A percentile compares a stretch with the other conserved stretches of the same genome.
These are phyloP conservation scores for Pholiota microspora DNA, from an alignment of 768 basidiomycete genomes.

Conservation along the genomic window DNA sequence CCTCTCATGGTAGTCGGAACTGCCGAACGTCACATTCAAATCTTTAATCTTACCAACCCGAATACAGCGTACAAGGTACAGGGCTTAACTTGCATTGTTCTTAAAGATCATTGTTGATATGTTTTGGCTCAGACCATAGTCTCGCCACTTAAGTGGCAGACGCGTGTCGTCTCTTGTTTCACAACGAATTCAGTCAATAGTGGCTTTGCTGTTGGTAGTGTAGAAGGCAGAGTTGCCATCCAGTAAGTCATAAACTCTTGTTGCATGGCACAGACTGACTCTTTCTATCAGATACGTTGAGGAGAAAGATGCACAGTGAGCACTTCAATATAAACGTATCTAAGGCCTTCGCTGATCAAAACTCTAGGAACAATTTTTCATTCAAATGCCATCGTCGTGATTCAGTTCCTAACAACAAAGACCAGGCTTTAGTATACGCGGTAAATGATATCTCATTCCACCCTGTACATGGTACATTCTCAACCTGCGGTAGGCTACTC, in stretches of 20 bases:
- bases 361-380: conserved; percentile 71
- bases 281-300: conserved; percentile 67
- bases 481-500: conserved; percentile 60
- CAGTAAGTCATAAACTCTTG: conserved; percentile 58
- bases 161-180: conserved; percentile 82
- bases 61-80: conserved; percentile 72
- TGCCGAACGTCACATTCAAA: conserved; percentile 88
- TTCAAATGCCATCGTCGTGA: conserved; percentile 83
- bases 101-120: conserved; percentile 1
- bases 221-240: conserved; percentile 92
- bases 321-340: conserved; percentile 4
- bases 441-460: conserved; percentile 90
- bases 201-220: conserved; percentile 83
- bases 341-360: not conserved
- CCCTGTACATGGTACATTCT: conserved; percentile 81
- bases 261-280: not conserved
- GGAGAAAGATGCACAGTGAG: conserved; percentile 73
- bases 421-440: conserved; percentile 70
- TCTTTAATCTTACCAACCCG: conserved; percentile 85
- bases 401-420: conserved; percentile 51
- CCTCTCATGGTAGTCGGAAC: conserved; percentile 90
- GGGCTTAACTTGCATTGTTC: not conserved
- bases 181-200: conserved; percentile 54
- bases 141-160: conserved; percentile 94
- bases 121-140: conserved; percentile 54